Evolutionary conservation across 257 asterid species (phyloP).

Genomic region (Capsicum chinense): DNA sequence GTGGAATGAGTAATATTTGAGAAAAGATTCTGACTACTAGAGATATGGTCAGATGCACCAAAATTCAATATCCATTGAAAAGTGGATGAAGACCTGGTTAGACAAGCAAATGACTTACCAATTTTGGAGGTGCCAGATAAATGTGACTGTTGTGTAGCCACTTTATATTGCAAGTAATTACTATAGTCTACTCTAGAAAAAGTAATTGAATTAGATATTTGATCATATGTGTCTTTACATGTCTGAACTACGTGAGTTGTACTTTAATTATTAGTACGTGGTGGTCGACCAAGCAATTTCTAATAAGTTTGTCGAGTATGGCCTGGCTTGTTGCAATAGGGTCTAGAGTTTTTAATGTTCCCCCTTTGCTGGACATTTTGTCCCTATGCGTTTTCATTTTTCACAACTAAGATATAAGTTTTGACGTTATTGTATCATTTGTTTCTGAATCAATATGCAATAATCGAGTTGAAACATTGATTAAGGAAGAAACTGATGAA

Average conservation of each 20-base stretch:
- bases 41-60: not conserved
- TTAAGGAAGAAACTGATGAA: not conserved
- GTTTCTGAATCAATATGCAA: not conserved
- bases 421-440: not conserved
- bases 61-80: not conserved
- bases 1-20: not conserved
- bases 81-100: not conserved
- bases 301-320: too few species aligned
- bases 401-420: not conserved
- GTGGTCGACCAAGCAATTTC: too few species aligned
- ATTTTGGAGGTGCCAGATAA: not conserved
- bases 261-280: not conserved
- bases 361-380: not conserved
- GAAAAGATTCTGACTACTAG: too few species aligned
- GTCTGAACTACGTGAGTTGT: not conserved
- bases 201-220: not conserved
- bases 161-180: not conserved
- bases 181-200: not conserved
- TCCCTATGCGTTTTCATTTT: not conserved
- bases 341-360: too few species aligned
- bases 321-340: too few species aligned
- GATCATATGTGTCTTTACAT: not conserved
- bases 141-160: not conserved
- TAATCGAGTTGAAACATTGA: not conserved
- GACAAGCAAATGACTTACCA: not conserved